A percentile compares a stretch with the other conserved stretches of the same genome.
Conservation (phyloP, 352 stramenopile genomes). For the Elongisporangium anandrum region DNA sequence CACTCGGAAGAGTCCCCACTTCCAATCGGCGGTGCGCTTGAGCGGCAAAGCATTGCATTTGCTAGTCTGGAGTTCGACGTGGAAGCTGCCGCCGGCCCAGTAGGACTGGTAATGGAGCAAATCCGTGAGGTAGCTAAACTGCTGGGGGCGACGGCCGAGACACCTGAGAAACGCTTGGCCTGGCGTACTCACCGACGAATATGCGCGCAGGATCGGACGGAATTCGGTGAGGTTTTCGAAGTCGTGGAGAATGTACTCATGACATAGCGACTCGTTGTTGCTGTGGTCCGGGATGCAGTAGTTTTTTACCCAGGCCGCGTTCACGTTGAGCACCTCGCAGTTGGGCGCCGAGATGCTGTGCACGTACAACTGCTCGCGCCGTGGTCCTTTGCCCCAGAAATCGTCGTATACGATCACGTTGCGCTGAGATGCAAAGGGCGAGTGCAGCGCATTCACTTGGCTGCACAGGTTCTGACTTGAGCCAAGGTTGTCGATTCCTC, state of each 20-base stretch:
- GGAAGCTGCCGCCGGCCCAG: slow-evolving; percentile 45
- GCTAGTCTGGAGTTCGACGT: slow-evolving; percentile 51
- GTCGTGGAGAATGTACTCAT: slow-evolving; percentile 46
- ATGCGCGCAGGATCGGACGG: slow-evolving; percentile 29
- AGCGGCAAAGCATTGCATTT: slow-evolving; percentile 37
- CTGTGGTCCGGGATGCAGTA: slow-evolving; percentile 19
- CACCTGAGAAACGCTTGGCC: slow-evolving; percentile 47
- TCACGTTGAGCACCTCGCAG: slow-evolving; percentile 40
- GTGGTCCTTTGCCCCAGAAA: slow-evolving; percentile 37
- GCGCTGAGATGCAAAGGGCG: too few relatives aligned
- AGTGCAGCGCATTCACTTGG: slow-evolving; percentile 30
- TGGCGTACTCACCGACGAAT: slow-evolving; percentile 34
- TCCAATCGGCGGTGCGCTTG: slow-evolving; percentile 32
- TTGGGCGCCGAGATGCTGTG: too few relatives aligned
- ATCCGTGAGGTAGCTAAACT: slow-evolving; percentile 56
- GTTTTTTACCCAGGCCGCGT: slow-evolving; percentile 22
- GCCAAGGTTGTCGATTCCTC: slow-evolving; percentile 22
- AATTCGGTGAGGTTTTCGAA: slow-evolving; percentile 32
- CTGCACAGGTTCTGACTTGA: slow-evolving; percentile 38
- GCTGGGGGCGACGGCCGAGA: slow-evolving; percentile 20
- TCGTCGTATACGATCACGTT: slow-evolving; percentile 36
- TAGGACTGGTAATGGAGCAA: slow-evolving; percentile 52
- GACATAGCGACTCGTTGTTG: slow-evolving; percentile 24
- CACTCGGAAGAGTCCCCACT: slow-evolving; percentile 47
- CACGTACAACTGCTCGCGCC: slow-evolving; percentile 23